Percentiles rank a stretch among this genome's conserved stretches.
phyloP scores from a whole-genome alignment of 192 early-diverging fungal genomes.

The Linnemannia schmuckeri region DNA sequence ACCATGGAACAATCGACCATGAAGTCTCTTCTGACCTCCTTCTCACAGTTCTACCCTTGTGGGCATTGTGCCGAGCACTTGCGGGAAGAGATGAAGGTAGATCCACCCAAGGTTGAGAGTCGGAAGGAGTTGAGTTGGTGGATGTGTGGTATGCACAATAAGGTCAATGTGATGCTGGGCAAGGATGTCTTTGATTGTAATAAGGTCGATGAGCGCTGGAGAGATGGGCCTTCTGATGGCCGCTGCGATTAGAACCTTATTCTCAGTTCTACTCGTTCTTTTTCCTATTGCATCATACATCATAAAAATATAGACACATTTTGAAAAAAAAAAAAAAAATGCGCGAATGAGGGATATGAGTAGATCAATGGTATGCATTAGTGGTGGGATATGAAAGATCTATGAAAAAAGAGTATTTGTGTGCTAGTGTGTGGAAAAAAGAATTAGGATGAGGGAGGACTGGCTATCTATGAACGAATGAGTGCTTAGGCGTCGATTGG shows the following conservation, averaged over 20 bases:
- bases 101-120: slow-evolving; percentile 83
- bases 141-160: slow-evolving; percentile 96
- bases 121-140: slow-evolving; percentile 81
- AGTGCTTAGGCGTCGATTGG: background rate
- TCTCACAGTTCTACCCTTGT: slow-evolving; percentile 95
- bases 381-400: background rate
- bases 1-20: slow-evolving; percentile 79
- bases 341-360: no score
- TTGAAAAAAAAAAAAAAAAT: no score
- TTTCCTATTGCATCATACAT: background rate
- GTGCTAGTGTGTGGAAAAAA: no score
- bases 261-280: background rate
- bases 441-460: background rate
- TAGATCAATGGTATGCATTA: slow-evolving; percentile 4
- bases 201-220: slow-evolving; percentile 95
- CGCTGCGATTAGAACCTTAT: slow-evolving; percentile 64
- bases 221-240: slow-evolving; percentile 81
- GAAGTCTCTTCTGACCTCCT: slow-evolving; percentile 77
- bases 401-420: background rate
- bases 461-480: background rate
- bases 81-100: slow-evolving; percentile 76
- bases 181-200: slow-evolving; percentile 95
- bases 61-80: slow-evolving; percentile 90
- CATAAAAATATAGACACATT: background rate
- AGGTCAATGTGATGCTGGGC: slow-evolving; percentile 90